Evolutionary conservation across 2,329 filamentous ascomycete genomes (phyloP), one percentile per base, ranked within the genome.

Genomic region (Chrysoporthe cubensis): DNA sequence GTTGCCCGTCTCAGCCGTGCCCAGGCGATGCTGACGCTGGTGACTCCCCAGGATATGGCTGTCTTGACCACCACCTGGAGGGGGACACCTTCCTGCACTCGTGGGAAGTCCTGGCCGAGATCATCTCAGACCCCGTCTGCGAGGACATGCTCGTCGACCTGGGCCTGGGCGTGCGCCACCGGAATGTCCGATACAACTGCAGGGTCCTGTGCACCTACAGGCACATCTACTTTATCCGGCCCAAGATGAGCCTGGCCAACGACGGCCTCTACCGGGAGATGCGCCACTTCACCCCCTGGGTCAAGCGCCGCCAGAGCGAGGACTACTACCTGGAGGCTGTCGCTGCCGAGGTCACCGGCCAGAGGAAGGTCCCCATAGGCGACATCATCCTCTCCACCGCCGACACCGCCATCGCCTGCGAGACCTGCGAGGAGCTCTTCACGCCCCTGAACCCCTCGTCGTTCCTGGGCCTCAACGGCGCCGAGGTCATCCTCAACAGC

Each of bases 241-340:
- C 74, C 16, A 75, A 75, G 66, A 74, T 76, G 69, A 71, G 70
- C 7, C 75, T 80, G 18, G 78, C 78, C 66, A 78, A 78, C 43
- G 77, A 79, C 64, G 78, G 78, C 6, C 73, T 79, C 48, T 81
- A 77, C 66, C 74, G 80, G n/a, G 80, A 82, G 70, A 74, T 75
- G 56, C 76, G 80, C 4, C 76, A 78, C 67, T 83, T 83, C 67
- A 80, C 78, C 2, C 75, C 80, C 0, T 83, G 81, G 80, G 71
- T 70, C 3, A 77, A 76, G 61, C 76, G 74, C 1, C 71, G 76
- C 43, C 72, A 79, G 59, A 72, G 74, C 0, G 80, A 82, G 68
- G 70, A 75, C 9, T 81, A 79, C 69, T 76, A 81, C 56, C 76
- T 82, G 0, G 77, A 79, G 32, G 71, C 75, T 1, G 69, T 75